A percentile compares a stretch with the other conserved stretches of the same genome.
These are phyloP conservation scores for Aurantiochytrium sp. DNA, from an alignment of 108 stramenopile species.

Conservation along the genomic window DNA sequence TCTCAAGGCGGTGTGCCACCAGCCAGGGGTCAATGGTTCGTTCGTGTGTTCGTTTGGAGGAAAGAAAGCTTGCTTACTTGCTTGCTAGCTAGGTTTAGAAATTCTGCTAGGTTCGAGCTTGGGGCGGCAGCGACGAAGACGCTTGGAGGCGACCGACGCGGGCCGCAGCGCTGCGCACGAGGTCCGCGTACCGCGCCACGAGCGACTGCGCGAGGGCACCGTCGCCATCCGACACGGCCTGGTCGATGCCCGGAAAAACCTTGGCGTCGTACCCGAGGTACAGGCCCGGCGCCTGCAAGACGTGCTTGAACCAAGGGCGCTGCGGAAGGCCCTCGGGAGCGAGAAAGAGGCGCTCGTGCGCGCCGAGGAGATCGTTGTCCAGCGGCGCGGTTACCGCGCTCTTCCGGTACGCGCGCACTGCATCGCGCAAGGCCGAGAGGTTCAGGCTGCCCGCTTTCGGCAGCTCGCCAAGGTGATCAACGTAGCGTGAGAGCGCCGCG, in stretches of 20 bases:
- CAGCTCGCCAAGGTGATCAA: slow-evolving; percentile 20
- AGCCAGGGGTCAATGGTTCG: too few species aligned
- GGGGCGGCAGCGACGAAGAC: too few species aligned
- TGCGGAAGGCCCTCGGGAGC: slow-evolving; percentile 42
- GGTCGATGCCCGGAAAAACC: slow-evolving; percentile 58
- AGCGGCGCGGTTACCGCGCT: not conserved
- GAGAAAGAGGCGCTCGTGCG: slow-evolving; percentile 54
- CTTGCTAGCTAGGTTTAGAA: too few species aligned
- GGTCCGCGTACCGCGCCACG: slow-evolving; percentile 25
- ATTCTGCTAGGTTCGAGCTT: too few species aligned
- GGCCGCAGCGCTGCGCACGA: slow-evolving; percentile 24
- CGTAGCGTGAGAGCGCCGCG: slow-evolving; percentile 40
- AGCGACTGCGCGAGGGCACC: slow-evolving; percentile 37
- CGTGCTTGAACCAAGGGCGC: slow-evolving; percentile 57
- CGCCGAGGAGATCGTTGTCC: slow-evolving; percentile 44
- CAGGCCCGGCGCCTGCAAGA: slow-evolving; percentile 59
- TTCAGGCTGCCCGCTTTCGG: not conserved
- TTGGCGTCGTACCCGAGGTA: slow-evolving; percentile 61
- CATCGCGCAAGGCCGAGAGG: slow-evolving; percentile 17
- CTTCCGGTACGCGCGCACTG: slow-evolving; percentile 24
- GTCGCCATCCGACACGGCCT: slow-evolving; percentile 53
- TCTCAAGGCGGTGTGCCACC: too few species aligned
- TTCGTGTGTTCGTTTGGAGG: too few species aligned
- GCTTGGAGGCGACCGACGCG: too few species aligned
- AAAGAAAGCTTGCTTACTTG: too few species aligned